Percentiles rank a stretch among this genome's conserved stretches.
Conservation (phyloP, 352 stramenopile species). For the Globisporangium polare region DNA sequence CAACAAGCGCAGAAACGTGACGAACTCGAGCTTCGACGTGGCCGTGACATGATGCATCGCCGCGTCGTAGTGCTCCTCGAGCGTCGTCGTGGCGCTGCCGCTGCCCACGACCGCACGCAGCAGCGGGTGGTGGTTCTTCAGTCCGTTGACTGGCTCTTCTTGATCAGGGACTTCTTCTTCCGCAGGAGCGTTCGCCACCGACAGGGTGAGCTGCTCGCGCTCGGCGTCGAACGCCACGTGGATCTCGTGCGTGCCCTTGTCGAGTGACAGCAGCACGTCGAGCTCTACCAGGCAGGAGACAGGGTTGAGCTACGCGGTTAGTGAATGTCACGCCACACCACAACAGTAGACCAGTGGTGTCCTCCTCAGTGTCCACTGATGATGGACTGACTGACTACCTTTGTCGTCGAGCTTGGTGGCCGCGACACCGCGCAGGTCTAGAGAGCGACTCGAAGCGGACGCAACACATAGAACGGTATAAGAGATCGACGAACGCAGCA, state of each 20-base stretch:
- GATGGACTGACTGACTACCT: background rate
- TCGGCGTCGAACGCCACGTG: slow-evolving; percentile 10
- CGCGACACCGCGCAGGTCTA: background rate
- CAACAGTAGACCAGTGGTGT: background rate
- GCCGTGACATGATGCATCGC: slow-evolving; percentile 4
- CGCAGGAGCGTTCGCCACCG: background rate
- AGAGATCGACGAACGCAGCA: slow-evolving; percentile 30
- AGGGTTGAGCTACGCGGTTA: background rate
- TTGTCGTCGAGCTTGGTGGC: slow-evolving; percentile 2
- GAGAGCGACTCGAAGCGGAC: background rate
- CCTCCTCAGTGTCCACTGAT: background rate
- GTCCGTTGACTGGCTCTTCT: background rate
- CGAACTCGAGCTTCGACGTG: slow-evolving; percentile 17
- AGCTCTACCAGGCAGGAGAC: slow-evolving; percentile 9
- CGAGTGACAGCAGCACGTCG: slow-evolving; percentile 17
- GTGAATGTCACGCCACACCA: background rate
- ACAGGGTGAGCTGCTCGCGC: background rate
- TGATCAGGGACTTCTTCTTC: background rate
- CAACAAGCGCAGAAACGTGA: slow-evolving; percentile 24
- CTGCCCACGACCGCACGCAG: slow-evolving; percentile 10
- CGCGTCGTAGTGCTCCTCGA: slow-evolving; percentile 9
- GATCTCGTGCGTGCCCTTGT: slow-evolving; percentile 20
- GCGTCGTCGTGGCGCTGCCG: background rate
- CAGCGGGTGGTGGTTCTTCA: slow-evolving; percentile 9
- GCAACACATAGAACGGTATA: slow-evolving; percentile 23